Percentiles rank a stretch among this genome's conserved stretches.
Conservation (phyloP, 2,329 filamentous ascomycete species). For the Aspergillus costaricaensis region DNA sequence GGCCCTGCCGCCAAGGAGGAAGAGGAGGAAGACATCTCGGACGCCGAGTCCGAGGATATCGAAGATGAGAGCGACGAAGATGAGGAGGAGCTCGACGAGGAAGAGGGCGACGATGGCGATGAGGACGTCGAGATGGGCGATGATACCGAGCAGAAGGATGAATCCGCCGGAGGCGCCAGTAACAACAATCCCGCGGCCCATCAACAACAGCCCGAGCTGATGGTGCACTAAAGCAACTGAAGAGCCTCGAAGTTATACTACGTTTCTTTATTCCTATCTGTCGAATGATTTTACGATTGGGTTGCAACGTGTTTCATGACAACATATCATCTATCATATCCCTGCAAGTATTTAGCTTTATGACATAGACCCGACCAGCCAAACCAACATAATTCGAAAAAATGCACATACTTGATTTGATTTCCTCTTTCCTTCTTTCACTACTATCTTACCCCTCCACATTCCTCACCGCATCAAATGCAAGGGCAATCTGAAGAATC, state of each 20-base stretch:
- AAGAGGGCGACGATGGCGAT: constrained; percentile 60
- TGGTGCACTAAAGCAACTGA: constrained; percentile 46
- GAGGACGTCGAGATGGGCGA: constrained; percentile 62
- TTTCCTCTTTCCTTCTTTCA: background rate
- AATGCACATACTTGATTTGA: constrained; percentile 1
- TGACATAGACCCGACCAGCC: constrained; percentile 29
- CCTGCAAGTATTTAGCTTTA: constrained; percentile 26
- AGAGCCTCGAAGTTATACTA: background rate
- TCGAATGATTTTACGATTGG: constrained; percentile 34
- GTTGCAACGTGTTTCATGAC: constrained; percentile 27
- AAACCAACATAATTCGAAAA: constrained; percentile 16
- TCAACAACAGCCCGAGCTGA: constrained; percentile 46
- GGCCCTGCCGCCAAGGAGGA: constrained; percentile 49
- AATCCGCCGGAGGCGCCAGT: constrained; percentile 19
- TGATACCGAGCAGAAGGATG: constrained; percentile 48
- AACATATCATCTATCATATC: constrained; percentile 18
- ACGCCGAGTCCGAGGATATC: constrained; percentile 76
- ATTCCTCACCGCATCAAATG: constrained; percentile 3
- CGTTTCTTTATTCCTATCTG: constrained; percentile 13
- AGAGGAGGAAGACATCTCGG: constrained; percentile 69
- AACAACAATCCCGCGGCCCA: constrained; percentile 35
- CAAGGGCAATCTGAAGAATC: constrained; percentile 2
- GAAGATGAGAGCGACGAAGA: constrained; percentile 76
- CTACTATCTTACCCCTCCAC: background rate
- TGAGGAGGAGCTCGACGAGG: constrained; percentile 67